Evolutionary conservation across 2,329 filamentous ascomycete genomes (phyloP).

Genomic region (Aspergillus sergii): DNA sequence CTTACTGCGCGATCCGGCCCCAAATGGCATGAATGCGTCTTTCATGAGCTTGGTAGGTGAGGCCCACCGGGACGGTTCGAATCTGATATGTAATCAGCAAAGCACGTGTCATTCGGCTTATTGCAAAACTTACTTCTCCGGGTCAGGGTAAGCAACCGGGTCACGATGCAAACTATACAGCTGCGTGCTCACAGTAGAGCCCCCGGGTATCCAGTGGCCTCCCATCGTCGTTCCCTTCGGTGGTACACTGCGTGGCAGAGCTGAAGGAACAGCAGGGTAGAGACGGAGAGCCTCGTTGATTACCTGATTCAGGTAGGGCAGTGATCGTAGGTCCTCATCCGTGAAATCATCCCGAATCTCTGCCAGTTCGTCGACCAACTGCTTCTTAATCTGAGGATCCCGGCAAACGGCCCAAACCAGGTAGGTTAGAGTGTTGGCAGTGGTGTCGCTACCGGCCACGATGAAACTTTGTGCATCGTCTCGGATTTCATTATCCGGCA

Average conservation of each 20-base stretch:
- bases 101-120: neutral
- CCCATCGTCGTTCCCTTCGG: conserved; percentile 43
- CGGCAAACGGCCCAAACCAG: conserved; percentile 28
- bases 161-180: conserved; percentile 61
- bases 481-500: conserved; percentile 39
- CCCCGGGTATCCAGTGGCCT: conserved; percentile 52
- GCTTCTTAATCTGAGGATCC: conserved; percentile 16
- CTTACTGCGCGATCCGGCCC: conserved; percentile 63
- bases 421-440: conserved; percentile 54
- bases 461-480: conserved; percentile 50
- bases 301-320: conserved; percentile 60
- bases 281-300: conserved; percentile 62
- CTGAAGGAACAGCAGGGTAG: conserved; percentile 59
- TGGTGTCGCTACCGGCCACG: conserved; percentile 57
- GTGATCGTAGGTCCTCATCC: conserved; percentile 49
- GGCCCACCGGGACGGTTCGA: conserved; percentile 32
- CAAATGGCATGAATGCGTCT: conserved; percentile 68
- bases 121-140: conserved; percentile 50
- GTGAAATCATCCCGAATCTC: conserved; percentile 19
- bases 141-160: conserved; percentile 51
- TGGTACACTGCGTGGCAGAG: conserved; percentile 57
- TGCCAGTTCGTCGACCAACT: conserved; percentile 23
- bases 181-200: conserved; percentile 55
- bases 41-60: conserved; percentile 44
- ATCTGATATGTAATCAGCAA: conserved; percentile 39